A percentile compares a stretch with the other conserved stretches of the same genome.
Conservation (phyloP, 2,329 filamentous ascomycete genomes). For the Fusarium mangiferae region DNA sequence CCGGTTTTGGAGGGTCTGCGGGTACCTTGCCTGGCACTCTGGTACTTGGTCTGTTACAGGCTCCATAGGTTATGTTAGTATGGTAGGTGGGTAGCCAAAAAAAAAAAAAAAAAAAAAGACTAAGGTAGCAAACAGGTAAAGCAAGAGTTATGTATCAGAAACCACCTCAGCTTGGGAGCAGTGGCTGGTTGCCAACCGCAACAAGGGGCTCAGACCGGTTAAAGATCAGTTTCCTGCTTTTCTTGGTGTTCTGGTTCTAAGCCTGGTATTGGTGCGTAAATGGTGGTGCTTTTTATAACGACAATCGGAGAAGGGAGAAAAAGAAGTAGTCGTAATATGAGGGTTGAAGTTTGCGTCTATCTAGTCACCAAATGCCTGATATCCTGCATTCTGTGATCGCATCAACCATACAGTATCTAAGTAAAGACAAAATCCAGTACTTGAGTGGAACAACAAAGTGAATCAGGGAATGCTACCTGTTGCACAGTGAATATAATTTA, state of each 20-base stretch:
- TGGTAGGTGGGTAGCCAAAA: too few relatives aligned
- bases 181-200: slow-evolving; percentile 5
- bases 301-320: background rate
- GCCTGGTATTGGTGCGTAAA: background rate
- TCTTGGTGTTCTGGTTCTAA: slow-evolving; percentile 18
- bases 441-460: background rate
- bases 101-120: too few relatives aligned
- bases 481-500: background rate
- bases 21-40: slow-evolving; percentile 19
- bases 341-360: background rate
- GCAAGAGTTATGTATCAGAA: slow-evolving; percentile 3
- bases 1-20: slow-evolving; percentile 21
- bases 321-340: too few relatives aligned
- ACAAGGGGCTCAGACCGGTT: slow-evolving; percentile 29
- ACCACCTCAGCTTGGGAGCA: slow-evolving; percentile 4
- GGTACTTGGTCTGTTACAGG: background rate
- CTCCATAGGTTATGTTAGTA: background rate
- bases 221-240: slow-evolving; percentile 29
- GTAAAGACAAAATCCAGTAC: background rate
- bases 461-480: background rate
- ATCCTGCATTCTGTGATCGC: slow-evolving; percentile 1
- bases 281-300: background rate
- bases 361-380: background rate
- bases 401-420: background rate
- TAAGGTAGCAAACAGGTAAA: background rate